Evolutionary conservation across 805 yeast genomes (phyloP).

Genomic region (Candida awuae): DNA sequence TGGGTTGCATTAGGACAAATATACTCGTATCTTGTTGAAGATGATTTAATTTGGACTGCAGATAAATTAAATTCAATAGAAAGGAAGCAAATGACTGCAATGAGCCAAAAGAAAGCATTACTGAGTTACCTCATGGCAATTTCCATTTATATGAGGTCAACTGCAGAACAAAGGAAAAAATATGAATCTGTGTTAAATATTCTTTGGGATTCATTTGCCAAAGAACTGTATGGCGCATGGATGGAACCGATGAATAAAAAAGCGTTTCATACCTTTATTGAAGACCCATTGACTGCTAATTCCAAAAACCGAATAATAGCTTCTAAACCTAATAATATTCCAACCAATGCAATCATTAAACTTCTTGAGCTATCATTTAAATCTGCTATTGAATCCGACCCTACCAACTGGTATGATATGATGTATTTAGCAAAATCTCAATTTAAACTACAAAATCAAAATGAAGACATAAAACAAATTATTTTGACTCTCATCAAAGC

Average conservation of each 20-base stretch:
- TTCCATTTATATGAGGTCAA: slow-evolving; percentile 29
- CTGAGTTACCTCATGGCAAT: slow-evolving; percentile 71
- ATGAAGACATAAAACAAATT: slow-evolving; percentile 20
- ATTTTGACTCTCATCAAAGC: slow-evolving; percentile 38
- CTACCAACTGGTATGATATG: slow-evolving; percentile 52
- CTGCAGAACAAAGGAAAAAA: slow-evolving; percentile 15
- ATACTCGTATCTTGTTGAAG: slow-evolving; percentile 72
- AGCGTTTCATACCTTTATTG: slow-evolving; percentile 38
- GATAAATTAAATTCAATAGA: slow-evolving; percentile 65
- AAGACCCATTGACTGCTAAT: background rate
- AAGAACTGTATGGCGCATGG: slow-evolving; percentile 50
- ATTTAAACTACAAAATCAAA: slow-evolving; percentile 35
- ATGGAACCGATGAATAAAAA: slow-evolving; percentile 58
- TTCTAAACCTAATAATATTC: slow-evolving; percentile 6
- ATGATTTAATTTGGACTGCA: slow-evolving; percentile 86
- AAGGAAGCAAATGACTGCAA: slow-evolving; percentile 51
- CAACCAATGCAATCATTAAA: slow-evolving; percentile 17
- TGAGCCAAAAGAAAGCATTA: slow-evolving; percentile 59
- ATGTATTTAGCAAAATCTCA: slow-evolving; percentile 53
- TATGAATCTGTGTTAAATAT: slow-evolving; percentile 32
- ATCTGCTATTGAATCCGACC: slow-evolving; percentile 37
- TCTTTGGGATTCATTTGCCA: slow-evolving; percentile 48
- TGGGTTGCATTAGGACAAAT: slow-evolving; percentile 84
- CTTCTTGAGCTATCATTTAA: slow-evolving; percentile 37
- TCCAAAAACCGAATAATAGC: background rate